A percentile compares a stretch with the other conserved stretches of the same genome.
Evolutionary conservation across 2,329 filamentous ascomycete species (phyloP).

Genomic region (Phoma sp.): DNA sequence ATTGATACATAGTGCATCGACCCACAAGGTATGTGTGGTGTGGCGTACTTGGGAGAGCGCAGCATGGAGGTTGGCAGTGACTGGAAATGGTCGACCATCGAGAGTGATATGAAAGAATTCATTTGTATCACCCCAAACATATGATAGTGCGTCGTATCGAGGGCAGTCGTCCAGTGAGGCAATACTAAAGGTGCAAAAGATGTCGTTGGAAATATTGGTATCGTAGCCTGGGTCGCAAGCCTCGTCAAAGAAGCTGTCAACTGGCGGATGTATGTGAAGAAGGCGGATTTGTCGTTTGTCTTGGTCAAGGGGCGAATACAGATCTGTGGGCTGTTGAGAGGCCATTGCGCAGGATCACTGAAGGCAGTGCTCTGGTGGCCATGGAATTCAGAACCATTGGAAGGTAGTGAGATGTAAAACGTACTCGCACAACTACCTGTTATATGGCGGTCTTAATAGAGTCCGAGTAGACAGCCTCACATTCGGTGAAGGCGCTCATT

Average conservation of each 20-base stretch:
- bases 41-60: slow-evolving; percentile 21
- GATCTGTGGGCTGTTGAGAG: neutral
- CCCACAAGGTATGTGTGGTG: slow-evolving; percentile 14
- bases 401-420: neutral
- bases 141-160: slow-evolving; percentile 22
- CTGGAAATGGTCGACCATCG: slow-evolving; percentile 1
- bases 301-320: neutral
- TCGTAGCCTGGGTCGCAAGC: neutral
- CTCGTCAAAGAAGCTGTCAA: neutral
- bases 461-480: neutral
- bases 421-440: neutral
- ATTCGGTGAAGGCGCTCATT: neutral
- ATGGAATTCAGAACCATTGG: neutral
- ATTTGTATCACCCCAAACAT: slow-evolving; percentile 23
- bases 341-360: neutral
- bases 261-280: slow-evolving; percentile 1
- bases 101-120: slow-evolving; percentile 6
- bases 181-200: neutral
- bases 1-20: slow-evolving; percentile 34
- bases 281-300: neutral
- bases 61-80: slow-evolving; percentile 24
- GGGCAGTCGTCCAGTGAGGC: neutral
- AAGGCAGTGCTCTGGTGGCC: neutral
- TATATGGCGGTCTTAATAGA: neutral
- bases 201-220: neutral